Evolutionary conservation across 169 alveolate genomes (phyloP).

Genomic region (Plasmodium malariae): DNA sequence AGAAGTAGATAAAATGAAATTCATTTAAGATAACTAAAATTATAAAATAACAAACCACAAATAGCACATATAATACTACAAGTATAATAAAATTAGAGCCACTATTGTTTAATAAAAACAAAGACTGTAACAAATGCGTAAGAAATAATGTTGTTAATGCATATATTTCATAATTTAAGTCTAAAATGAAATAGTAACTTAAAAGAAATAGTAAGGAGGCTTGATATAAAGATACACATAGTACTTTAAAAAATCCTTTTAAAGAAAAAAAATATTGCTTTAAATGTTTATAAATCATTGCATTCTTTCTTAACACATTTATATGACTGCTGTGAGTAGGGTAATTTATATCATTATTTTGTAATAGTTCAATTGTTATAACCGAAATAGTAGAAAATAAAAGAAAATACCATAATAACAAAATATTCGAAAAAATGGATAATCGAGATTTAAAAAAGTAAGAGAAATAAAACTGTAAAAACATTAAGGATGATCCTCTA

Average conservation of each 20-base stretch:
- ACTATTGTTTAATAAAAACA: background rate
- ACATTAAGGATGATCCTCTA: slow-evolving; percentile 21
- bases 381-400: background rate
- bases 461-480: slow-evolving; percentile 52
- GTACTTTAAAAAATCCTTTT: slow-evolving; percentile 14
- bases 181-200: slow-evolving; percentile 11
- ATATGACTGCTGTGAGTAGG: background rate
- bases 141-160: slow-evolving; percentile 29
- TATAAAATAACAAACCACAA: background rate
- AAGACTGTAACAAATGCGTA: slow-evolving; percentile 27
- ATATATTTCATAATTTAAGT: slow-evolving; percentile 23
- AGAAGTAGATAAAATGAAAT: slow-evolving; percentile 11
- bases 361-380: background rate
- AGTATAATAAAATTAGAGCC: background rate
- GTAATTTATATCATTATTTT: slow-evolving; percentile 5
- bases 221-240: slow-evolving; percentile 27
- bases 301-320: slow-evolving; percentile 12
- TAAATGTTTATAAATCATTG: background rate
- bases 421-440: slow-evolving; percentile 33
- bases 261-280: slow-evolving; percentile 17
- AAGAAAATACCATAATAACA: background rate
- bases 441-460: slow-evolving; percentile 25
- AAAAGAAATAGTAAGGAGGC: slow-evolving; percentile 16
- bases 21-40: background rate
- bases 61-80: slow-evolving; percentile 9